A percentile compares a stretch with the other conserved stretches of the same genome.
Evolutionary conservation across 345 rosid species (phyloP).

Genomic region (Excoecaria agallocha): DNA sequence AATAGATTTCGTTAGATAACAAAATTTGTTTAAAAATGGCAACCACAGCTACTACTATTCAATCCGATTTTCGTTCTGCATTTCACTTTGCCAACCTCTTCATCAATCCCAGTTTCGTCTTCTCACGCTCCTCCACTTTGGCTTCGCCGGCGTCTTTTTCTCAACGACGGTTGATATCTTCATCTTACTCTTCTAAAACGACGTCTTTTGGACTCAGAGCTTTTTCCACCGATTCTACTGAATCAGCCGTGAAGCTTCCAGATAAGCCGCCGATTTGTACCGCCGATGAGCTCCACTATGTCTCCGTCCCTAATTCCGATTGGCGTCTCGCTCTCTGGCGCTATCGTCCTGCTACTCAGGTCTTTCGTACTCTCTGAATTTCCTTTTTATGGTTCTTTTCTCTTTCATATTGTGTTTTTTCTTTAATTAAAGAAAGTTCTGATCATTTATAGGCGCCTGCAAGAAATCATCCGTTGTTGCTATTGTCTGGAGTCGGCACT

Average conservation of each 20-base stretch:
- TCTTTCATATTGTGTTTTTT: not conserved
- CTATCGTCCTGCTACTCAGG: slow-evolving; percentile 55
- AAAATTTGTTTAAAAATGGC: not conserved
- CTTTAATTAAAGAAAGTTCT: not conserved
- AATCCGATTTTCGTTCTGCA: slow-evolving; percentile 52
- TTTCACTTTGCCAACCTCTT: slow-evolving; percentile 42
- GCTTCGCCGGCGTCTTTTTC: slow-evolving; percentile 11
- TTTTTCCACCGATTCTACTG: slow-evolving; percentile 29
- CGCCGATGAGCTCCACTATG: slow-evolving; percentile 93
- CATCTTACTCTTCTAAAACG: not conserved
- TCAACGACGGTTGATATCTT: not conserved
- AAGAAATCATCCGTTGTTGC: slow-evolving; percentile 83
- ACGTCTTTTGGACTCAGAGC: slow-evolving; percentile 26
- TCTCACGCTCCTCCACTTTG: slow-evolving; percentile 21
- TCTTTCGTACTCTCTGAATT: not conserved
- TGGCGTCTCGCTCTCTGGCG: slow-evolving; percentile 96
- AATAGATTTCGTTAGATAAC: no score
- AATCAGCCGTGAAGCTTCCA: slow-evolving; percentile 23
- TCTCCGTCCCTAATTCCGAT: slow-evolving; percentile 57
- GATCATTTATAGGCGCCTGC: slow-evolving; percentile 50
- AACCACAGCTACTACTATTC: slow-evolving; percentile 19
- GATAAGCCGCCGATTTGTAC: slow-evolving; percentile 72
- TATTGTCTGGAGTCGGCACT: slow-evolving; percentile 91
- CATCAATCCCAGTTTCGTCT: slow-evolving; percentile 21
- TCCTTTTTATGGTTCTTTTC: not conserved